Conservation (phyloP, 768 basidiomycete genomes). For the Pluteus cervinus region DNA sequence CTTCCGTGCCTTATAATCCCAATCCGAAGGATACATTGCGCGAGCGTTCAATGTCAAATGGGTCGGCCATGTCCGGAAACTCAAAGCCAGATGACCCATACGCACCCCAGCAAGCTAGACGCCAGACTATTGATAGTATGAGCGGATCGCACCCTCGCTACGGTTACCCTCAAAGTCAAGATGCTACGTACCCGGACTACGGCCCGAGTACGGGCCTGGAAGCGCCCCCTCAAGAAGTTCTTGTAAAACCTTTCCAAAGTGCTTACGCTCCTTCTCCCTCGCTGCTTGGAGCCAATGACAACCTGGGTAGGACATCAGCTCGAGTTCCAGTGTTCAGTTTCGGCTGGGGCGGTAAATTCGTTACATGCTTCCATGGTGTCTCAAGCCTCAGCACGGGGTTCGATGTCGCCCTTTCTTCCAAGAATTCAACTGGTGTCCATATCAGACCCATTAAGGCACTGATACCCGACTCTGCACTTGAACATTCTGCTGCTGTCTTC, state of each 20-base stretch:
- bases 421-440: slow-evolving; percentile 62
- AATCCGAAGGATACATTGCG: slow-evolving; percentile 19
- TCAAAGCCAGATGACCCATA: slow-evolving; percentile 32
- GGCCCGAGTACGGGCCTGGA: background rate
- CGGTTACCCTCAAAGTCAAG: slow-evolving; percentile 16
- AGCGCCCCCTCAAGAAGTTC: slow-evolving; percentile 23
- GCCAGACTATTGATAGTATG: slow-evolving; percentile 11
- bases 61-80: slow-evolving; percentile 29
- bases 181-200: slow-evolving; percentile 1
- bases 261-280: slow-evolving; percentile 85
- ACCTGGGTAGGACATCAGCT: slow-evolving; percentile 64
- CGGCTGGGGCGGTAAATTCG: slow-evolving; percentile 88
- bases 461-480: slow-evolving; percentile 62
- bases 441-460: slow-evolving; percentile 63
- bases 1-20: slow-evolving; percentile 12
- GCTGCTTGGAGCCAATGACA: slow-evolving; percentile 75
- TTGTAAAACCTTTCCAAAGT: slow-evolving; percentile 34
- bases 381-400: slow-evolving; percentile 64
- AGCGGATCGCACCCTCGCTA: slow-evolving; percentile 20
- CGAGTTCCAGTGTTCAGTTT: slow-evolving; percentile 81
- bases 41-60: slow-evolving; percentile 39
- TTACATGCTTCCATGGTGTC: slow-evolving; percentile 82
- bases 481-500: slow-evolving; percentile 49
- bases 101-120: slow-evolving; percentile 21
- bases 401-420: slow-evolving; percentile 69